Evolutionary conservation across 78 protist species (phyloP), one percentile per base, ranked within the genome.

Genomic region (Pigoraptor vietnamica): DNA sequence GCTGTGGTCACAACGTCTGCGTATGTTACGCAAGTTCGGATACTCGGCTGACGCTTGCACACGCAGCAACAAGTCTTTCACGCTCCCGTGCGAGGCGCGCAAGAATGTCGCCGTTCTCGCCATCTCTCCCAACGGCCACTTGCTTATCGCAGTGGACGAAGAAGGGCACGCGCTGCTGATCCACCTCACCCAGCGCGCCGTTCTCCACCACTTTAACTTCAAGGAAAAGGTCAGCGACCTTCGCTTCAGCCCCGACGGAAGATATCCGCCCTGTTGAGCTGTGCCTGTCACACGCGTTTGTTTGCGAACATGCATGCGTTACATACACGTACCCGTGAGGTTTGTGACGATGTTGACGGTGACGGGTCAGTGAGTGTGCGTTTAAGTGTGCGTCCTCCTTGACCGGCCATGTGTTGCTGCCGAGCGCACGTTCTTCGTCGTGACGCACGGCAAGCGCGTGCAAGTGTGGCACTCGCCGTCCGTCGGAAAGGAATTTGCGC

Each of bases 81-180:
- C 98, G 0, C 81, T 96, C 37, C 97, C 98, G 23, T 40, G 94
- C 67, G 96, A 97, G 92, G 87, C 86, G 38, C 89, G 93, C n/a
- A 2, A 29, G 37, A 93, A 96, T 90, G 91, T 97, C 34, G 37
- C 81, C 23, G 67, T n/a, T 37, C 36, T 98, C 14, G 97, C 94
- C 23, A 38, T 98, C 29, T 96, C 98, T 24, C 98, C 98, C n/a
- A 90, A 94, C 92, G 98, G 94, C 6, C 55, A 21, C 25, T 32
- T 96, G 35, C 94, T 98, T 19, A 33, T 98, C 33, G 23, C 81
- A n/a, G 88, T 93, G 21, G 97, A 96, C 37, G 94, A 39, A 24
- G 93, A 91, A 0, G 97, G 97, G n/a, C 84, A 29, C 33, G 95
- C 92, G 33, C 35, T 93, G 39, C 79, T 95, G 23, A 56, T 87